Base-by-base conservation (phyloP, 805 yeast species). In the Wickerhamomyces canadensis region DNA sequence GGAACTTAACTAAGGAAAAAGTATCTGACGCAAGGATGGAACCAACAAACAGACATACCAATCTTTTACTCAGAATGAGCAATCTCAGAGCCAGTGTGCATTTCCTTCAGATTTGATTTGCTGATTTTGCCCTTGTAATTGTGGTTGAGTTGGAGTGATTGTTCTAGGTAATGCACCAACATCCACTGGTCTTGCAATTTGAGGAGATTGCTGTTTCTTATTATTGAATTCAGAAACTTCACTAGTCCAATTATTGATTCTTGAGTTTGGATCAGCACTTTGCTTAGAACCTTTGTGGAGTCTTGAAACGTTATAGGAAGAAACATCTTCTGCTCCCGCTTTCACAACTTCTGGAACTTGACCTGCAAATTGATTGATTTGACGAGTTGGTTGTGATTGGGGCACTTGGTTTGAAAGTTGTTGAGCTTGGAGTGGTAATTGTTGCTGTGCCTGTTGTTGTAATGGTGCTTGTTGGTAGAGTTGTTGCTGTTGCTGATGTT, bases 21-120 rank as follows among this genome's bases (percentile, higher is more conserved):
- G n/a, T n/a, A n/a, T n/a, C n/a, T n/a, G n/a, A n/a, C n/a, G n/a
- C n/a, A n/a, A n/a, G n/a, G n/a, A n/a, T n/a, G n/a, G n/a, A n/a
- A n/a, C n/a, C n/a, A n/a, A n/a, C n/a, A n/a, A n/a, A n/a, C n/a
- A n/a, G n/a, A n/a, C n/a, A n/a, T n/a, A n/a, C n/a, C n/a, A n/a
- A n/a, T n/a, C n/a, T n/a, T 22, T 11, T 22, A 22, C 24, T 28
- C 32, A 19, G 6, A 29, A 5, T 11, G 7, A n/a, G 6, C 13
- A 12, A n/a, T n/a, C 27, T 36, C 38, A 38, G n/a, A 44, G 41
- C 48, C 48, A 44, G 17, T 42, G 43, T 26, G 42, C 38, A 25
- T 36, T 33, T 11, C 36, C 44, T 38, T 43, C 24, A 43, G 19
- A 27, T 36, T 34, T 29, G 38, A 35, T 26, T 31, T 25, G 27